Percentiles rank a stretch among this genome's conserved stretches.
phyloP scores from a whole-genome alignment of 2,329 filamentous ascomycete genomes.

The Arthrinium phaeospermum region DNA sequence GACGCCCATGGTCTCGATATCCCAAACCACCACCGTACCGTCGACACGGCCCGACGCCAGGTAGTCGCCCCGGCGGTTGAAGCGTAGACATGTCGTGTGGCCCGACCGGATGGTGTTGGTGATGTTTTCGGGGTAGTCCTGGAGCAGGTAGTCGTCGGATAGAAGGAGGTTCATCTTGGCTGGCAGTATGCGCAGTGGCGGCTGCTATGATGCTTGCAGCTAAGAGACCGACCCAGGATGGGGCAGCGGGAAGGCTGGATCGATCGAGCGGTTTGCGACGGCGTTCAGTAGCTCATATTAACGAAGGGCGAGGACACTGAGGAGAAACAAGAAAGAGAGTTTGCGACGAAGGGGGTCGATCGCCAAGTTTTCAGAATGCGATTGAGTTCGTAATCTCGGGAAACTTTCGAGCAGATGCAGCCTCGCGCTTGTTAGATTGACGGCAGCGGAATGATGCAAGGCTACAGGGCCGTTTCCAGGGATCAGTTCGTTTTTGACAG shows the following conservation, averaged over 20 bases:
- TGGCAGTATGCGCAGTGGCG: background rate
- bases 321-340: background rate
- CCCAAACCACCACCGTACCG: constrained; percentile 94
- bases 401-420: constrained; percentile 18
- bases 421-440: constrained; percentile 17
- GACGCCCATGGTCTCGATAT: constrained; percentile 96
- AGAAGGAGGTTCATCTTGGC: constrained; percentile 62
- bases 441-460: constrained; percentile 22
- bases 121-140: constrained; percentile 89
- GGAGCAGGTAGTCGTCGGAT: constrained; percentile 67
- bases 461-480: constrained; percentile 23
- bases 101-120: constrained; percentile 82
- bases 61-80: constrained; percentile 93
- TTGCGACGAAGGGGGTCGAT: background rate
- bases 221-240: background rate
- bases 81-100: constrained; percentile 74
- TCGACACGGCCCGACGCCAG: constrained; percentile 93
- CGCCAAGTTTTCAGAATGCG: background rate
- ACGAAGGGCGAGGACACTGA: background rate
- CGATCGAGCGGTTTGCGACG: background rate
- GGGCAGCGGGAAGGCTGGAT: constrained; percentile 23
- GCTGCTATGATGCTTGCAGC: background rate
- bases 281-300: background rate
- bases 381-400: constrained; percentile 20
- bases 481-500: constrained; percentile 18